Conservation (phyloP, 2,329 filamentous ascomycete genomes). For the Clonostachys chloroleuca region DNA sequence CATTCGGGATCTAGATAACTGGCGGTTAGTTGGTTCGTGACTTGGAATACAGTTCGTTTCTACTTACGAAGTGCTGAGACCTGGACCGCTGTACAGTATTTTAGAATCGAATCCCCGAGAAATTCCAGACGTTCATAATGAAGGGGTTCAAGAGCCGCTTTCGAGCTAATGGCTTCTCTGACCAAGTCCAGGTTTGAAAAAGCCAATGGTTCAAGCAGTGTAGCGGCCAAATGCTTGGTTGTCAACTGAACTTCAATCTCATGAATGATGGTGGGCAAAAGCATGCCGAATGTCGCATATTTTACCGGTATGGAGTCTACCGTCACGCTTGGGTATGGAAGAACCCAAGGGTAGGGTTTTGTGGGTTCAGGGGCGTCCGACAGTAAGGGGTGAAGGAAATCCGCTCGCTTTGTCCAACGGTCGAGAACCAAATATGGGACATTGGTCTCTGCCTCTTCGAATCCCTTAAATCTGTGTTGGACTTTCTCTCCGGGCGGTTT, state of each 20-base stretch:
- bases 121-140: constrained; percentile 88
- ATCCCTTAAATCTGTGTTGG: constrained; percentile 24
- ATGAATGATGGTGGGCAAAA: constrained; percentile 71
- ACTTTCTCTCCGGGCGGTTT: constrained; percentile 39
- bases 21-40: neutral
- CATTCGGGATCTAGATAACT: constrained; percentile 50
- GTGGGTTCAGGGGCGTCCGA: constrained; percentile 1
- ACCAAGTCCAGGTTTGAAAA: constrained; percentile 54
- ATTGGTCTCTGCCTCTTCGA: constrained; percentile 33
- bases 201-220: constrained; percentile 28
- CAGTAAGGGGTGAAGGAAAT: constrained; percentile 48
- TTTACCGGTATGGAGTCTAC: constrained; percentile 40
- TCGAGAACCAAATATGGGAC: constrained; percentile 42
- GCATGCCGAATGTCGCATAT: constrained; percentile 46
- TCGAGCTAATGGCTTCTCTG: constrained; percentile 65
- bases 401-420: constrained; percentile 48
- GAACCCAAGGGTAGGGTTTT: constrained; percentile 29
- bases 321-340: constrained; percentile 42
- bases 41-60: neutral
- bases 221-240: constrained; percentile 49
- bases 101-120: constrained; percentile 79
- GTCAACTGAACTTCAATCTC: constrained; percentile 63
- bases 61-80: constrained; percentile 48
- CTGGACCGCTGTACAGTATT: constrained; percentile 66
- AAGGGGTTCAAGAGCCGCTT: constrained; percentile 49